Conservation (phyloP, 2,329 filamentous ascomycete species). For the Nemania bipapillata region DNA sequence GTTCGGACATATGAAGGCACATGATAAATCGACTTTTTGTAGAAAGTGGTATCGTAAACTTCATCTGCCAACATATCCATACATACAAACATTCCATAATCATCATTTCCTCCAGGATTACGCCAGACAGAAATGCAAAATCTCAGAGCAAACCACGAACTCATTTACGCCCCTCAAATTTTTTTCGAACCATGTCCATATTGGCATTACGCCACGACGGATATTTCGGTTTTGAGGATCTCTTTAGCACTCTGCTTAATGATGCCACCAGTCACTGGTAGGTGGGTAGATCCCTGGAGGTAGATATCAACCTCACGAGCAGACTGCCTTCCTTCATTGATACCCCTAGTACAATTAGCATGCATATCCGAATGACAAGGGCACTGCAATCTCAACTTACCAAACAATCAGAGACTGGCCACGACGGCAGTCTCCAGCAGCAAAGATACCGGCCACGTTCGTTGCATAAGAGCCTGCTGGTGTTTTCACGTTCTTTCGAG, state of each 20-base stretch:
- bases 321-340: conserved; percentile 94
- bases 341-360: conserved; percentile 73
- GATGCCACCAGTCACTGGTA: conserved; percentile 93
- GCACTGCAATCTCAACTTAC: conserved; percentile 62
- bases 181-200: background rate
- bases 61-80: conserved; percentile 19
- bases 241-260: conserved; percentile 83
- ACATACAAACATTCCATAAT: conserved; percentile 10
- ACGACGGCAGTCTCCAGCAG: conserved; percentile 92
- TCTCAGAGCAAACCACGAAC: background rate
- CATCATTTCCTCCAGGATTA: background rate
- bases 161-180: background rate
- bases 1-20: background rate
- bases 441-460: conserved; percentile 88
- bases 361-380: conserved; percentile 2
- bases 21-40: background rate
- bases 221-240: conserved; percentile 54
- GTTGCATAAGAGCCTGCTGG: conserved; percentile 86
- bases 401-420: conserved; percentile 97
- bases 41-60: conserved; percentile 40
- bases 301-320: conserved; percentile 91
- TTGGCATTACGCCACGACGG: conserved; percentile 24
- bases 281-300: conserved; percentile 79
- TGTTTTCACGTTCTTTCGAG: conserved; percentile 96
- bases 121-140: conserved; percentile 11